Conservation (phyloP, 2,329 filamentous ascomycete genomes). For the Alternaria panax region DNA sequence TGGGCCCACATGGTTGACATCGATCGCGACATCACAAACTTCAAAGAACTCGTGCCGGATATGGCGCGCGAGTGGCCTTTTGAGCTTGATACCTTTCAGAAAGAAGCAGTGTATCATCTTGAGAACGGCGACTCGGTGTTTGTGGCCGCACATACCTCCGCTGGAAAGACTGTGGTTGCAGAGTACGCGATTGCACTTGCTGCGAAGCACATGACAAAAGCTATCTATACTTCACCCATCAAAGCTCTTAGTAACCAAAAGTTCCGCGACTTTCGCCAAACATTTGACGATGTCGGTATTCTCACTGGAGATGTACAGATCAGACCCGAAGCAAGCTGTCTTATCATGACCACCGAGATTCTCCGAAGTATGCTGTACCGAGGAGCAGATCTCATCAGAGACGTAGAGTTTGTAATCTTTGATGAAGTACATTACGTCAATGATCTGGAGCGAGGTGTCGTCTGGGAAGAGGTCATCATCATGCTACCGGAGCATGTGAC, state of each 20-base stretch:
- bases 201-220: slow-evolving; percentile 99
- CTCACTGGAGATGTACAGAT: slow-evolving; percentile 98
- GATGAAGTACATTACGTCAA: slow-evolving; percentile 99
- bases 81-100: slow-evolving; percentile 97
- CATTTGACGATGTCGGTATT: slow-evolving; percentile 95
- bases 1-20: slow-evolving; percentile 99
- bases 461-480: slow-evolving; percentile 99
- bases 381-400: slow-evolving; percentile 92
- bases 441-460: slow-evolving; percentile 91
- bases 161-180: slow-evolving; percentile 96
- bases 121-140: slow-evolving; percentile 98
- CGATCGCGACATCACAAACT: slow-evolving; percentile 91
- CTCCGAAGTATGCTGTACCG: slow-evolving; percentile 97
- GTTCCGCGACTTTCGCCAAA: slow-evolving; percentile 89
- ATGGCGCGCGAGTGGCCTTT: slow-evolving; percentile 98
- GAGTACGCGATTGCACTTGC: slow-evolving; percentile 97
- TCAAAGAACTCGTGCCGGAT: slow-evolving; percentile 88
- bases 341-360: slow-evolving; percentile 99
- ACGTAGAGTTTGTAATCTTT: slow-evolving; percentile 98
- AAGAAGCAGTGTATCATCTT: slow-evolving; percentile 96
- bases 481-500: slow-evolving; percentile 98
- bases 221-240: slow-evolving; percentile 98
- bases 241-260: slow-evolving; percentile 99
- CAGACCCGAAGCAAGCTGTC: slow-evolving; percentile 93
- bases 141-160: slow-evolving; percentile 95